Evolutionary conservation across 495 filamentous ascomycete species (phyloP).

Genomic region (Letharia lupina): DNA sequence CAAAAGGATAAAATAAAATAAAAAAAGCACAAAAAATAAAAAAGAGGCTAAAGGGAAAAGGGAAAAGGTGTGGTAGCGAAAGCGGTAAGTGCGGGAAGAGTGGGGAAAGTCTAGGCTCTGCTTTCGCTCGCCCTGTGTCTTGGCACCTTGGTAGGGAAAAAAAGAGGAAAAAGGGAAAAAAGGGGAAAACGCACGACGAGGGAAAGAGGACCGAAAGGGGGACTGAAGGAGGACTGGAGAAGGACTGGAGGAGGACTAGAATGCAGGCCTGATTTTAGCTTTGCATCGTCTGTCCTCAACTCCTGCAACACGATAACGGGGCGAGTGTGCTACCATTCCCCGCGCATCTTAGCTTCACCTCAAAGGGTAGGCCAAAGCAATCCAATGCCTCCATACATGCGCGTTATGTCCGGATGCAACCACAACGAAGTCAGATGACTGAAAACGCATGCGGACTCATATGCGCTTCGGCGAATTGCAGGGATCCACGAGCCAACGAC

Average conservation of each 20-base stretch:
- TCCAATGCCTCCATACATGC: neutral
- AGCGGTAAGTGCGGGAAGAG: neutral
- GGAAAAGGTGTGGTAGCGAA: constrained; percentile 14
- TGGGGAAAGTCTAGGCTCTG: constrained; percentile 4
- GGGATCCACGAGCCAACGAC: constrained; percentile 25
- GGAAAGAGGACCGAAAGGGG: too few relatives aligned
- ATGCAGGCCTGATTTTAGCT: neutral
- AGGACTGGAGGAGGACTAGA: too few relatives aligned
- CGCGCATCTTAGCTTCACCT: constrained; percentile 15
- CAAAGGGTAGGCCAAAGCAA: constrained; percentile 15
- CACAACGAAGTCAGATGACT: constrained; percentile 58
- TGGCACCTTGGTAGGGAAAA: neutral
- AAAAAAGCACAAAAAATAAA: neutral
- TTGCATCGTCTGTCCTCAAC: neutral
- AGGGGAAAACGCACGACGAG: too few relatives aligned
- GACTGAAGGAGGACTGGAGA: too few relatives aligned
- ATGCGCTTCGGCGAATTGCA: constrained; percentile 35
- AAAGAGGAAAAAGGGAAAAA: neutral
- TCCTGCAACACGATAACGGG: constrained; percentile 37
- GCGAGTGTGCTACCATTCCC: constrained; percentile 14
- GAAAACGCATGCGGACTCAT: constrained; percentile 44
- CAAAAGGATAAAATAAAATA: neutral
- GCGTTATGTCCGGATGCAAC: constrained; percentile 19
- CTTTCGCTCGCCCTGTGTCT: neutral
- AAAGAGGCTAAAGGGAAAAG: neutral